These are phyloP conservation scores for Cladosporium sp. DNA, from an alignment of 2,329 filamentous ascomycete genomes.

Conservation along the genomic window DNA sequence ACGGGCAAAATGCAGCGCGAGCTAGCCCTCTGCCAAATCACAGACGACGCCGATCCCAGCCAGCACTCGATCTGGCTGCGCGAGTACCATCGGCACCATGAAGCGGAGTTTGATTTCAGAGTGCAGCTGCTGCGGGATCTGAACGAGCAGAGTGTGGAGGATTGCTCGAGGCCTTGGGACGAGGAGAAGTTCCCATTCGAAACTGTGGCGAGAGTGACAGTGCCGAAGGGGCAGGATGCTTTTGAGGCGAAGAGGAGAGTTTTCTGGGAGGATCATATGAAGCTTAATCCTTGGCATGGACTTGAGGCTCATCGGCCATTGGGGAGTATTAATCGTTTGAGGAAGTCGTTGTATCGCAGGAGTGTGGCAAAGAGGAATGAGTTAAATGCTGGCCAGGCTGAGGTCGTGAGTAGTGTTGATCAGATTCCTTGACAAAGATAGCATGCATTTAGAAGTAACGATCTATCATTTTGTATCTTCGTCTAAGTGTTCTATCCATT, in stretches of 20 bases:
- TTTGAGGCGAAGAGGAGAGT: slow-evolving; percentile 22
- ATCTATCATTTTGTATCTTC: neutral
- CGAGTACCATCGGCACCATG: slow-evolving; percentile 21
- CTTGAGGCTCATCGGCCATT: slow-evolving; percentile 27
- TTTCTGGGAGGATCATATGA: slow-evolving; percentile 31
- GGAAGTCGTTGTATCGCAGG: slow-evolving; percentile 27
- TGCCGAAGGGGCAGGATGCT: slow-evolving; percentile 25
- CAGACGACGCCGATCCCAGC: slow-evolving; percentile 21
- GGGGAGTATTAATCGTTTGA: slow-evolving; percentile 28
- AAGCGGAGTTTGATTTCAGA: slow-evolving; percentile 30
- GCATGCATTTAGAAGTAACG: no score
- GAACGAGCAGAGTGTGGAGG: slow-evolving; percentile 29
- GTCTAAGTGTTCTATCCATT: neutral
- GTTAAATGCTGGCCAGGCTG: slow-evolving; percentile 21
- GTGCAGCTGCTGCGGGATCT: slow-evolving; percentile 30
- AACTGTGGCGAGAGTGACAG: slow-evolving; percentile 25
- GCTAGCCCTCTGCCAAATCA: slow-evolving; percentile 18
- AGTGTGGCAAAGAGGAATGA: slow-evolving; percentile 25
- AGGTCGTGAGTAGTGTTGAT: slow-evolving; percentile 19
- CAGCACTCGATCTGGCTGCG: slow-evolving; percentile 27
- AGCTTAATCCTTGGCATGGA: slow-evolving; percentile 27
- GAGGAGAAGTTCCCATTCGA: slow-evolving; percentile 30
- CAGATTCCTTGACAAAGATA: slow-evolving; percentile 28
- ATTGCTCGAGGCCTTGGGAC: slow-evolving; percentile 30
- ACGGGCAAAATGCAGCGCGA: slow-evolving; percentile 17